These are phyloP conservation scores for Polygonum aviculare DNA, from an alignment of 148 eudicot species.

Conservation along the genomic window DNA sequence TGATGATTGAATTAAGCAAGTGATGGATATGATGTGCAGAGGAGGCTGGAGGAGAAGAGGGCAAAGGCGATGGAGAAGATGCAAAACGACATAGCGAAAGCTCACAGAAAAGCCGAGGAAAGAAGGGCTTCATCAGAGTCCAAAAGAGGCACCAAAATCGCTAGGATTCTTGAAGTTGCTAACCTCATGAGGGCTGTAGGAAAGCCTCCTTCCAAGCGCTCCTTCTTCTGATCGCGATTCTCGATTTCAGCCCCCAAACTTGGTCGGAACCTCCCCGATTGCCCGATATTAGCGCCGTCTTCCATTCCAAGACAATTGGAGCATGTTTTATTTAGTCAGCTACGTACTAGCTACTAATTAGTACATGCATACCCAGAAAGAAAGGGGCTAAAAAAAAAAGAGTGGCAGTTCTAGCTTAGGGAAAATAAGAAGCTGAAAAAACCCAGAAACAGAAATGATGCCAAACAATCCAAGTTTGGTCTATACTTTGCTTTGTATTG, in stretches of 20 bases:
- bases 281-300: background rate
- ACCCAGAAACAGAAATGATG: background rate
- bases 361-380: background rate
- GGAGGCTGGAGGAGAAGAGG: constrained; percentile 86
- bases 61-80: constrained; percentile 82
- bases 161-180: constrained; percentile 64
- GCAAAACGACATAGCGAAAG: constrained; percentile 88
- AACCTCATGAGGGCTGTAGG: constrained; percentile 82
- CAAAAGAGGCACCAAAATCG: constrained; percentile 80
- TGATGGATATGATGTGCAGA: constrained; percentile 28
- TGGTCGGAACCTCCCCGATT: too few relatives aligned
- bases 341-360: background rate
- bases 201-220: constrained; percentile 61
- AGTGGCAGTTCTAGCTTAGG: background rate
- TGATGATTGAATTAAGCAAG: background rate
- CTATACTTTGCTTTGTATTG: background rate
- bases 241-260: background rate
- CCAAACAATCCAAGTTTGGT: background rate
- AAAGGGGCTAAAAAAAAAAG: background rate
- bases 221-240: constrained; percentile 42
- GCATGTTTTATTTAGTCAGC: background rate
- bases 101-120: constrained; percentile 86
- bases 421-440: background rate
- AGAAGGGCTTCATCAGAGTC: constrained; percentile 84
- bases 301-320: background rate